A percentile compares a stretch with the other conserved stretches of the same genome.
These are phyloP conservation scores for Oryza nivara DNA, from an alignment of 176 grass and related monocot species.

Conservation along the genomic window DNA sequence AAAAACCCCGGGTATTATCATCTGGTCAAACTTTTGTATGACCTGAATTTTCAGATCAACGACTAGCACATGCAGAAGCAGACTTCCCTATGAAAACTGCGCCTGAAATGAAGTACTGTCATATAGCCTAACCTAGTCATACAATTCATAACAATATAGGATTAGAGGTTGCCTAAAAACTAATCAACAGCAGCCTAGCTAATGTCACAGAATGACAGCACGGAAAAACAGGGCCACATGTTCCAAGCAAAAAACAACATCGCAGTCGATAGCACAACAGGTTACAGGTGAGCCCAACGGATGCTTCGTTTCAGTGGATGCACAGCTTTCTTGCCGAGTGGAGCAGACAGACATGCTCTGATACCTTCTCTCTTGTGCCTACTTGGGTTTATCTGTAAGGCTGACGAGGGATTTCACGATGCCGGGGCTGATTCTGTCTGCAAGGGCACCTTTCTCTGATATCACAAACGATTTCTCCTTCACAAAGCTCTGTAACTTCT, in stretches of 20 bases:
- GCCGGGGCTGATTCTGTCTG: slow-evolving; percentile 57
- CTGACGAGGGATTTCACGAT: slow-evolving; percentile 70
- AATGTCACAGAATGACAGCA: not conserved
- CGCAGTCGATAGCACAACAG: not conserved
- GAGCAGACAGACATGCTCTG: not conserved
- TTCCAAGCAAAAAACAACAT: not conserved
- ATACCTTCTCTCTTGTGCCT: not conserved
- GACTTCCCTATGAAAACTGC: not conserved
- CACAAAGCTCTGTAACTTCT: slow-evolving; percentile 83
- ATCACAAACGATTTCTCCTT: slow-evolving; percentile 87
- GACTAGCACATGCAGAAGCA: not conserved
- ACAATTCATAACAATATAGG: not conserved
- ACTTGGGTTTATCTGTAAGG: slow-evolving; percentile 64
- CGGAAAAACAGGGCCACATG: not conserved
- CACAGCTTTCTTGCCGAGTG: not conserved
- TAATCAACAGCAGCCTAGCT: not conserved
- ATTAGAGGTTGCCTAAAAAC: not conserved
- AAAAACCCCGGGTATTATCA: no score
- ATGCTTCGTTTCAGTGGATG: slow-evolving; percentile 25
- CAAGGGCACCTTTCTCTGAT: slow-evolving; percentile 84
- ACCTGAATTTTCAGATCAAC: no score
- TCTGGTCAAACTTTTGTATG: no score
- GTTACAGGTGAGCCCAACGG: not conserved
- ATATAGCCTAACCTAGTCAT: not conserved
- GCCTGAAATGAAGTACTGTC: no score